Evolutionary conservation across 208 protist genomes (phyloP), one percentile per base, ranked within the genome.

Genomic region (Leishmania tropica): DNA sequence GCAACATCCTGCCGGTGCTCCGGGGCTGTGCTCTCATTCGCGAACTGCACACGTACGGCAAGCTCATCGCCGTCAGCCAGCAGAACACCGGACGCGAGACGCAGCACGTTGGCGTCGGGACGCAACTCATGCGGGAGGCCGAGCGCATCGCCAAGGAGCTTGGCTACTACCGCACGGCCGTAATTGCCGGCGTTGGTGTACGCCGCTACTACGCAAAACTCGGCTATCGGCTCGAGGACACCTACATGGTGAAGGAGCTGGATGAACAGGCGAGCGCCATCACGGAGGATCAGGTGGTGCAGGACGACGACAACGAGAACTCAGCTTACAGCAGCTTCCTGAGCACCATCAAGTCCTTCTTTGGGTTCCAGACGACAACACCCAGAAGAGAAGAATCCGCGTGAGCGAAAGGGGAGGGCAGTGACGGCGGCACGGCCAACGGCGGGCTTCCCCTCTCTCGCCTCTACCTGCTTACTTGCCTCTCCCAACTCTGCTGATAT

Each of bases 181-280:
- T 99, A 28, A 99, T 99, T 87, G 88, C 93, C 37, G 99, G 99
- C 71, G 98, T 99, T 37, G 99, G 99, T 37, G 99, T 99, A 28
- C 92, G 99, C 11, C 90, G 99, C 65, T 99, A 99, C 94, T 99
- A 99, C 89, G 93, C 94, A 51, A 99, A 99, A 82, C 91, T 99
- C 0, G 99, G 99, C 60, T 99, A 99, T 79, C 62, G 86, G 11
- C 83, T 95, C 13, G 84, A 96, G 80, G 93, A 96, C 48, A 96
- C 92, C 60, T 96, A 98, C 85, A 97, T 97, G 95, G 83, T 97
- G 67, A 97, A 97, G 83, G 58, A 76, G 8, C 79, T 97, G 21
- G 80, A 78, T 53, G 81, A 81, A 24, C 73, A 88, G 40, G 84
- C 76, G 5, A 83, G 48, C n/a, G 82, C 78, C 35, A 97, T 97